Conservation (phyloP, 192 early-diverging fungal genomes). For the Linnemannia exigua region DNA sequence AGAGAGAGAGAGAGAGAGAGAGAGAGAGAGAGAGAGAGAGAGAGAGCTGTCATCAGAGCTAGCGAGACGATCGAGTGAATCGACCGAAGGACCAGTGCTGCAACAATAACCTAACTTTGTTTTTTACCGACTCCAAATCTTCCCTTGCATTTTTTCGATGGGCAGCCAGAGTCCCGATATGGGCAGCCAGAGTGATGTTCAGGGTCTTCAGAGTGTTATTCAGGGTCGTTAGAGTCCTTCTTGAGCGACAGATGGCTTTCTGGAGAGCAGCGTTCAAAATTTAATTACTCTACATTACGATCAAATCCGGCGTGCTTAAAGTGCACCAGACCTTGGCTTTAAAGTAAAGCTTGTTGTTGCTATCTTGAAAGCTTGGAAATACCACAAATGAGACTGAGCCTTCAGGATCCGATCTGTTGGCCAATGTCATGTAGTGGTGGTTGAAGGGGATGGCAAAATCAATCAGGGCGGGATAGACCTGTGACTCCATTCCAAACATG, state of each 20-base stretch:
- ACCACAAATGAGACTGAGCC: constrained; percentile 14
- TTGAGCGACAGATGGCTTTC: not conserved
- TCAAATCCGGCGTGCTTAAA: not conserved
- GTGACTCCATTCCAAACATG: constrained; percentile 29
- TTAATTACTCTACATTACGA: not conserved
- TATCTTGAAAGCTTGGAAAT: constrained; percentile 19
- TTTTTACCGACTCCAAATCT: too few species aligned
- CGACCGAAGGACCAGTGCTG: too few species aligned
- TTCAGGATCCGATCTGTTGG: constrained; percentile 6
- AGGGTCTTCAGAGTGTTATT: not conserved
- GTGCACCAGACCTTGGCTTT: constrained; percentile 22
- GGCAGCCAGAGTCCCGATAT: not conserved
- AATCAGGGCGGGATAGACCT: not conserved
- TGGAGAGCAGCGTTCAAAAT: not conserved
- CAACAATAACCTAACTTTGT: too few species aligned
- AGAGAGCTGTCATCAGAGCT: too few species aligned
- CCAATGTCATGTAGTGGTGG: not conserved
- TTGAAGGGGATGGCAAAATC: not conserved
- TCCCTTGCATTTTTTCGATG: too few species aligned
- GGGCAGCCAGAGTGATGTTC: not conserved
- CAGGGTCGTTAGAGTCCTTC: not conserved
- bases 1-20: too few species aligned
- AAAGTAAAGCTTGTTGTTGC: constrained; percentile 11
- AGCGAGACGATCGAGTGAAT: too few species aligned
- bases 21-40: too few species aligned